These are phyloP conservation scores for Fusarium paranaense DNA, from an alignment of 2,329 filamentous ascomycete species.

Conservation along the genomic window DNA sequence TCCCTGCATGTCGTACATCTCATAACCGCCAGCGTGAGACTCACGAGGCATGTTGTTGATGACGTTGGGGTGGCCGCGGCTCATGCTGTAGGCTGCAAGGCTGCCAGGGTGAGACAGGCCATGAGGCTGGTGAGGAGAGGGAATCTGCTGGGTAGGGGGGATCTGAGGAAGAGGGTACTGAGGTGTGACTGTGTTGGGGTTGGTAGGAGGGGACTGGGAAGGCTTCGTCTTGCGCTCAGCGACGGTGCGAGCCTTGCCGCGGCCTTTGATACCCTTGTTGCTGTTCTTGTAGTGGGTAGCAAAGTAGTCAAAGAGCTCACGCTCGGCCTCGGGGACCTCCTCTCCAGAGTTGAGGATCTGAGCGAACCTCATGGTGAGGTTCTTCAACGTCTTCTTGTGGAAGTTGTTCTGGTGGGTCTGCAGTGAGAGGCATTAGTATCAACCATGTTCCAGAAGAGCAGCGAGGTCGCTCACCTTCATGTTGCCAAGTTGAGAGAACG, in stretches of 20 bases:
- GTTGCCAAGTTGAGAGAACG: constrained; percentile 91
- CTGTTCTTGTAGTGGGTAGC: constrained; percentile 92
- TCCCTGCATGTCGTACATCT: constrained; percentile 61
- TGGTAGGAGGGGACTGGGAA: constrained; percentile 39
- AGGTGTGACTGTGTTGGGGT: constrained; percentile 17
- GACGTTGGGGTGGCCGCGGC: constrained; percentile 40
- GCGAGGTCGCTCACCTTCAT: constrained; percentile 73
- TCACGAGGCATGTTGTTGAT: constrained; percentile 47
- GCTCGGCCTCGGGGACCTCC: constrained; percentile 72
- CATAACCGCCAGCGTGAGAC: constrained; percentile 51
- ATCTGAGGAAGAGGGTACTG: constrained; percentile 46
- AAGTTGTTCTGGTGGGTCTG: constrained; percentile 95
- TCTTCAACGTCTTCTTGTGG: constrained; percentile 78
- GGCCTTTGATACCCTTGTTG: constrained; percentile 98
- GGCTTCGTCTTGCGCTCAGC: constrained; percentile 48
- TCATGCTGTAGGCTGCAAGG: constrained; percentile 49
- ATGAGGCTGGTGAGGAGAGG: constrained; percentile 38
- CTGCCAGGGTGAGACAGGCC: constrained; percentile 45
- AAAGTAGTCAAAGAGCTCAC: constrained; percentile 87
- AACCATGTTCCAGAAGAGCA: neutral
- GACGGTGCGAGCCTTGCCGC: constrained; percentile 85
- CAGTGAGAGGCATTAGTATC: constrained; percentile 6
- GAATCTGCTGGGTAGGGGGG: constrained; percentile 35
- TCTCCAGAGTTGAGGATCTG: constrained; percentile 66
- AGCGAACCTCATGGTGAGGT: constrained; percentile 78